Evolutionary conservation across 1,139 yeast genomes (phyloP), one percentile per base, ranked within the genome.

Genomic region (Taphrina wiesneri): DNA sequence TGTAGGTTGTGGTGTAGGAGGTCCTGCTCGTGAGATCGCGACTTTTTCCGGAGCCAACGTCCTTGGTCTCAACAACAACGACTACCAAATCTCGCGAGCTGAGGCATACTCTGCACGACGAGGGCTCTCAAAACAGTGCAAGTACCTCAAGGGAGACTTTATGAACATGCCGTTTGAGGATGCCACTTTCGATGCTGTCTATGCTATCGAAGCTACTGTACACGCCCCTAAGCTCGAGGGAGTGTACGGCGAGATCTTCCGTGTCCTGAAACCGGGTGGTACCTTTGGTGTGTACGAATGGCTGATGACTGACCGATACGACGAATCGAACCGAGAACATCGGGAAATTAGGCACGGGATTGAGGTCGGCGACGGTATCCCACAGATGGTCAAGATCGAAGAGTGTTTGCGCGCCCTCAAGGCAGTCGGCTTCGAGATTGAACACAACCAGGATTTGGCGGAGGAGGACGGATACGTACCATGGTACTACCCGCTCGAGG

Each of bases 1-100:
- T 77, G 99, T 93, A 68, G 99, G 99, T 63, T 95, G 99, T 81
- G 99, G 99, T 82, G 97, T 93, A 73, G 99, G 99, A 76, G 99
- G 99, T 51, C 99, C 99, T 73, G 98, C 97, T 43, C 87, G 97
- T 78, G 97, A 93, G 80, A 93, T 93, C 75, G 83, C 88, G 70
- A 85, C 97, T 77, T 93, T 93, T 80, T 87, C 98, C 67, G 92
- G 88, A 73, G 88, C 93, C 79, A 80, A 85, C 73, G 82, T 93
- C 76, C 89, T 88, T 71, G 99, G 99, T 61, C 83, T 93, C 74
- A 93, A 93, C 82, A 93, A 93, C 82, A 95, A 93, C 77, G 99
- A 93, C 79, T 95, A 95, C 73, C 96, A 93, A 82, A 88, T 93
- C 73, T 91, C 87, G 75, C 89, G 96, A 77, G 99, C 96, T 68